Conservation (phyloP, 192 early-diverging fungal genomes). For the Jimgerdemannia flammicorona region DNA sequence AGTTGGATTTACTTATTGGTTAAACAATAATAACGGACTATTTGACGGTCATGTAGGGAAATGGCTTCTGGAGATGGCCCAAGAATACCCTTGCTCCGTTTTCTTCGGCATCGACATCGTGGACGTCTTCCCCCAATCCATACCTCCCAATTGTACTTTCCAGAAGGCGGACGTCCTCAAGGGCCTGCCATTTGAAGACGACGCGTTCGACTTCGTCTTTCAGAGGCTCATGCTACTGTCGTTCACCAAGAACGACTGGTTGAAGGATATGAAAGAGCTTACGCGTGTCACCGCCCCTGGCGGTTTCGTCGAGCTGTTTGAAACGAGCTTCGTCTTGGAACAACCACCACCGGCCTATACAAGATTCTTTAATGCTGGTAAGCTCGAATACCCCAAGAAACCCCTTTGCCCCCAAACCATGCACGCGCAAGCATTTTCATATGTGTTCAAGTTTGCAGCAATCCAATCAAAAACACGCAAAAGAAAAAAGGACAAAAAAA, state of each 20-base stretch:
- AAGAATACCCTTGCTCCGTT: not conserved
- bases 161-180: slow-evolving; percentile 23
- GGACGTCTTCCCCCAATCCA: not conserved
- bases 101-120: not conserved
- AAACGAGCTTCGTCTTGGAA: slow-evolving; percentile 2
- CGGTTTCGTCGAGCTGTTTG: slow-evolving; percentile 37
- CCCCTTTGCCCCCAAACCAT: not conserved
- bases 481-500: too few relatives aligned
- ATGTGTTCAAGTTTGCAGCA: too few relatives aligned
- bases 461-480: too few relatives aligned
- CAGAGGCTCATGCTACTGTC: slow-evolving; percentile 9
- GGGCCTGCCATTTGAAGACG: slow-evolving; percentile 34
- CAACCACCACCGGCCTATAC: not conserved
- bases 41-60: not conserved
- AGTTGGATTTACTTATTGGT: not conserved
- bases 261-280: slow-evolving; percentile 15
- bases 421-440: not conserved
- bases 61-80: slow-evolving; percentile 4
- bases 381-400: not conserved
- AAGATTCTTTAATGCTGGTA: not conserved
- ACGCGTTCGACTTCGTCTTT: slow-evolving; percentile 44
- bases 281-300: slow-evolving; percentile 30
- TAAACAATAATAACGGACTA: not conserved
- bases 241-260: not conserved
- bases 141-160: not conserved